Evolutionary conservation across 305 asterid species (phyloP).

Genomic region (Fraxinus velutina): DNA sequence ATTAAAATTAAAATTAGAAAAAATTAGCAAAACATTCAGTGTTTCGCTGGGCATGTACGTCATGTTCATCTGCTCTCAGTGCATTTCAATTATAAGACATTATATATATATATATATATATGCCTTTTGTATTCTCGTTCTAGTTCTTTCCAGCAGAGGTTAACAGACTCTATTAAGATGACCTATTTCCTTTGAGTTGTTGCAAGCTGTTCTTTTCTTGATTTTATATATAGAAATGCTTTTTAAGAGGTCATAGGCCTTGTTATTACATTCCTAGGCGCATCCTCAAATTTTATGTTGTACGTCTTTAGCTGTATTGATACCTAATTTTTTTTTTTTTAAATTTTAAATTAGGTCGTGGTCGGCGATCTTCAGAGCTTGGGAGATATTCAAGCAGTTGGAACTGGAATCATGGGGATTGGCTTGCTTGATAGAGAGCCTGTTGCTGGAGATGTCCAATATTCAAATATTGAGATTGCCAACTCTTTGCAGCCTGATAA

Average conservation of each 20-base stretch:
- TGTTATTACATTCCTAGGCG: background rate
- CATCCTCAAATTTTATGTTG: background rate
- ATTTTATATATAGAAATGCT: background rate
- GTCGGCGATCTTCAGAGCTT: constrained; percentile 30
- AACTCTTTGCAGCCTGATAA: constrained; percentile 42
- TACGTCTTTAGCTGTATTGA: constrained; percentile 8
- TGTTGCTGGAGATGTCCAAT: constrained; percentile 34
- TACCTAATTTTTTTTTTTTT: constrained; percentile 2
- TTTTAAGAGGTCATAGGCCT: background rate
- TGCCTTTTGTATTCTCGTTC: background rate
- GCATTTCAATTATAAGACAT: background rate
- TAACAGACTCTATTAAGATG: background rate
- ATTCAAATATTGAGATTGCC: constrained; percentile 35
- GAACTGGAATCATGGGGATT: constrained; percentile 29
- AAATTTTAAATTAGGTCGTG: constrained; percentile 36
- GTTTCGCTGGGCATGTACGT: background rate
- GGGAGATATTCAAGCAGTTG: constrained; percentile 34
- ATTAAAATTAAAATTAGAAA: background rate
- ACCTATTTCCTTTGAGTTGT: background rate
- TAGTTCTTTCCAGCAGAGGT: background rate
- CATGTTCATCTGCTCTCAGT: background rate
- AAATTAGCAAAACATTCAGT: background rate
- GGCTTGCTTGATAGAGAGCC: constrained; percentile 41
- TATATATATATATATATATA: background rate
- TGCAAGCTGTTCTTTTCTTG: background rate